These are phyloP conservation scores for Coccomyxa sp. DNA, from an alignment of 139 green algal genomes.

Conservation along the genomic window DNA sequence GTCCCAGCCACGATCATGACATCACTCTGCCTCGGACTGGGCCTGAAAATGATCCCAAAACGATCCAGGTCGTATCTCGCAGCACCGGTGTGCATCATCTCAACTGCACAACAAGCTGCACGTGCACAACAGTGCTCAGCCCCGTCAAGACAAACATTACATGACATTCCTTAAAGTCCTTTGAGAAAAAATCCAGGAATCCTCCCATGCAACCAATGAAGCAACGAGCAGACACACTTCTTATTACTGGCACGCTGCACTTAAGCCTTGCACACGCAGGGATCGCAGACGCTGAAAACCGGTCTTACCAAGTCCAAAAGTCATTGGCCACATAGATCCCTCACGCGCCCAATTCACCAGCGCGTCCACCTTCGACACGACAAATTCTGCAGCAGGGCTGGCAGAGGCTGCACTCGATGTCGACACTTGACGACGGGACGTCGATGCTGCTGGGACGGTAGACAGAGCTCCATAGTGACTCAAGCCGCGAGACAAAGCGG, in stretches of 20 bases:
- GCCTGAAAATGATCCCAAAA: conserved; percentile 97
- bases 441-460: not conserved
- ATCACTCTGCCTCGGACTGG: conserved; percentile 86
- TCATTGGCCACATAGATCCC: conserved; percentile 96
- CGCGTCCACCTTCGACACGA: conserved; percentile 62
- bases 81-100: conserved; percentile 88
- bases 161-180: no score
- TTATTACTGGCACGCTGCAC: no score
- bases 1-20: conserved; percentile 97
- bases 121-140: no score
- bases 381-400: conserved; percentile 25
- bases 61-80: conserved; percentile 79
- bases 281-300: no score
- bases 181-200: no score
- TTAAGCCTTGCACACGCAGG: no score
- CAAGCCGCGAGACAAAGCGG: not conserved
- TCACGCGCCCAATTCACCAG: conserved; percentile 89
- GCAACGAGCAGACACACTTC: no score
- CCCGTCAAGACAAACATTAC: no score
- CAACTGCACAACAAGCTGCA: conserved; percentile 73
- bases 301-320: conserved; percentile 75
- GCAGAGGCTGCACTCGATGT: not conserved
- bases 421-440: not conserved
- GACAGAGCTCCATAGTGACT: not conserved
- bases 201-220: no score